Conservation (phyloP, 805 yeast genomes). For the Yarrowia bubula region DNA sequence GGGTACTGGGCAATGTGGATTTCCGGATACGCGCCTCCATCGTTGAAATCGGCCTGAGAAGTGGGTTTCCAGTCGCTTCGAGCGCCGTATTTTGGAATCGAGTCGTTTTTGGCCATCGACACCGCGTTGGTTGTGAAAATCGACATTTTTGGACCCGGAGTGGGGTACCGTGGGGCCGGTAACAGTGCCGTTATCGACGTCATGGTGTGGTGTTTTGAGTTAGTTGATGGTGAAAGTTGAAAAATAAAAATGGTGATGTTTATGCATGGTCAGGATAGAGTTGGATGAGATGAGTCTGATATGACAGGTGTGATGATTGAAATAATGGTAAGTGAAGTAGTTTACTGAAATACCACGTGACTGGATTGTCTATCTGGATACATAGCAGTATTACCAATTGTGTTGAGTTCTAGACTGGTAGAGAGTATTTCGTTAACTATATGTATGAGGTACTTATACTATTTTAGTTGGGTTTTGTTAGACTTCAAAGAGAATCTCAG, state of each 20-base stretch:
- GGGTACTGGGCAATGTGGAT: constrained; percentile 40
- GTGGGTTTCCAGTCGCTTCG: constrained; percentile 36
- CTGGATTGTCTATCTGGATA: too few species aligned
- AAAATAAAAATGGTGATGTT: not conserved
- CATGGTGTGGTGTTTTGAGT: not conserved
- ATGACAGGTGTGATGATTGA: too few species aligned
- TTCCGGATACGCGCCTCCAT: constrained; percentile 42
- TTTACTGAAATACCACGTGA: too few species aligned
- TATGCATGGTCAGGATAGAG: not conserved
- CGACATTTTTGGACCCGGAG: constrained; percentile 22
- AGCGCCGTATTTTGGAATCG: constrained; percentile 35
- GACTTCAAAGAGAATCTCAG: too few species aligned
- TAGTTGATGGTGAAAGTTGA: not conserved
- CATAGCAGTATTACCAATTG: too few species aligned
- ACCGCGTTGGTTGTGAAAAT: not conserved
- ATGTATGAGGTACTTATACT: too few species aligned
- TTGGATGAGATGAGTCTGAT: not conserved
- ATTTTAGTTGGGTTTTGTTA: too few species aligned
- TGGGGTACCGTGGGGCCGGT: constrained; percentile 10
- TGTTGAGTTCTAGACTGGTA: too few species aligned
- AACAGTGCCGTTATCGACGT: constrained; percentile 1
- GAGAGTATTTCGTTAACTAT: too few species aligned
- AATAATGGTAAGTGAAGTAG: too few species aligned
- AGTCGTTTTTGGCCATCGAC: not conserved
- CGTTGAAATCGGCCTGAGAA: constrained; percentile 36